Evolutionary conservation across 169 alveolate genomes (phyloP).

Genomic region (Plasmodium sp.): DNA sequence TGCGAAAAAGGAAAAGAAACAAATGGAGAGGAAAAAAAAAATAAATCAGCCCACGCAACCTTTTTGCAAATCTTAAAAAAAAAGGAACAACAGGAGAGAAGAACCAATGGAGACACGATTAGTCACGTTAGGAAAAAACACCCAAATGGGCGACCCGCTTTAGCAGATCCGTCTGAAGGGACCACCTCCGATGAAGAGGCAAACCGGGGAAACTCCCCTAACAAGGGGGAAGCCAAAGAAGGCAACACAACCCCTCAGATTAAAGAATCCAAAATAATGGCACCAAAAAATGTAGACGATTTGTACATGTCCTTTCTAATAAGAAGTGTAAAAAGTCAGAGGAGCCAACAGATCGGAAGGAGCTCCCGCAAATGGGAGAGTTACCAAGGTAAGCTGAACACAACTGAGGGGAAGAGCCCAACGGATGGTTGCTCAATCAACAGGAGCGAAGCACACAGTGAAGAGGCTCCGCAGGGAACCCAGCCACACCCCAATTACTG

Average conservation of each 20-base stretch:
- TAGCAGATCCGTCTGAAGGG: not conserved
- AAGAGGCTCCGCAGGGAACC: not conserved
- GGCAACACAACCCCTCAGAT: not conserved
- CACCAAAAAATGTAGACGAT: not conserved
- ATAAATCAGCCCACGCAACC: not conserved
- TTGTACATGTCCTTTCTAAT: slow-evolving; percentile 32
- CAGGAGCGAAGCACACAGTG: not conserved
- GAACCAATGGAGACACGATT: not conserved
- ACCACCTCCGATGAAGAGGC: not conserved
- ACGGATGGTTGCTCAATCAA: not conserved
- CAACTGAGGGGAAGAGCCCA: not conserved
- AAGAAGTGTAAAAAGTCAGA: slow-evolving; percentile 34
- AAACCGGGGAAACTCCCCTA: not conserved
- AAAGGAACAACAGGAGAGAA: not conserved
- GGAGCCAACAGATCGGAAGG: not conserved
- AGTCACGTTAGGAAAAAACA: not conserved
- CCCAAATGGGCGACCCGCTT: not conserved
- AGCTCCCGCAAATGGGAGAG: not conserved
- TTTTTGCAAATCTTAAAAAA: slow-evolving; percentile 42
- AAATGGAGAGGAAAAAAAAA: not conserved
- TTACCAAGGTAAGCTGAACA: not conserved
- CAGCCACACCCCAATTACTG: not conserved
- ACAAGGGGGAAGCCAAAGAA: not conserved
- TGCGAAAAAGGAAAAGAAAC: not conserved
- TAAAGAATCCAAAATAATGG: not conserved